Conservation (phyloP, 1,284 basidiomycete genomes). For the Leccinum pachyderme region DNA sequence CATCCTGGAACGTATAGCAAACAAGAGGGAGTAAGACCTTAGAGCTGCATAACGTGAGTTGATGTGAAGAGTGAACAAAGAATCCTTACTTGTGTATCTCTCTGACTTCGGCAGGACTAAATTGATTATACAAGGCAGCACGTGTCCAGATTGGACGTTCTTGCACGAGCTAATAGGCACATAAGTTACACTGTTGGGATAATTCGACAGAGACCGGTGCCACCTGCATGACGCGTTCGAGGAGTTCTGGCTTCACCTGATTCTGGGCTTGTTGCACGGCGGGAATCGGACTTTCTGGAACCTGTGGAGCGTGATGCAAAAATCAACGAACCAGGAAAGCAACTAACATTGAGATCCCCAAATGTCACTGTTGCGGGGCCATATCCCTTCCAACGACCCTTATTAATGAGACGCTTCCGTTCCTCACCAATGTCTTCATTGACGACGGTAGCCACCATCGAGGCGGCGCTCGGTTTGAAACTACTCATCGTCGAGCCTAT, state of each 20-base stretch:
- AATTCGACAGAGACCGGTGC: slow-evolving; percentile 11
- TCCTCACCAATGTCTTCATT: slow-evolving; percentile 80
- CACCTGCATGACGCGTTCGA: slow-evolving; percentile 62
- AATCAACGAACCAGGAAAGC: background rate
- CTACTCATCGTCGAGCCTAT: slow-evolving; percentile 38
- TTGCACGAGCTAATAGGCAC: slow-evolving; percentile 50
- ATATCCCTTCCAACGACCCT: slow-evolving; percentile 76
- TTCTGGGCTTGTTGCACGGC: slow-evolving; percentile 52
- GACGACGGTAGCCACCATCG: slow-evolving; percentile 60
- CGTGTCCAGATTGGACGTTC: slow-evolving; percentile 89
- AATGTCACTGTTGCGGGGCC: slow-evolving; percentile 71
- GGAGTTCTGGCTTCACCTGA: slow-evolving; percentile 57
- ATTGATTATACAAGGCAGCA: slow-evolving; percentile 79
- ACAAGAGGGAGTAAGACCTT: slow-evolving; percentile 69
- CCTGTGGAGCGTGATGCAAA: slow-evolving; percentile 36
- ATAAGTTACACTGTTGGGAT: slow-evolving; percentile 3
- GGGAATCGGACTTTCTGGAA: slow-evolving; percentile 64
- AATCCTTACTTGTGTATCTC: slow-evolving; percentile 66
- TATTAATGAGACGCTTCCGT: slow-evolving; percentile 76
- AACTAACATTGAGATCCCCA: slow-evolving; percentile 53
- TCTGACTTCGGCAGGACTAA: slow-evolving; percentile 64
- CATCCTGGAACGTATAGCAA: slow-evolving; percentile 89
- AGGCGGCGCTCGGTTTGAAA: slow-evolving; percentile 74
- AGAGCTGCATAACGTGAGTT: slow-evolving; percentile 46
- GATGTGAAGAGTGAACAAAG: background rate